Evolutionary conservation across 768 basidiomycete genomes (phyloP).

Genomic region (Fomitopsis serialis): DNA sequence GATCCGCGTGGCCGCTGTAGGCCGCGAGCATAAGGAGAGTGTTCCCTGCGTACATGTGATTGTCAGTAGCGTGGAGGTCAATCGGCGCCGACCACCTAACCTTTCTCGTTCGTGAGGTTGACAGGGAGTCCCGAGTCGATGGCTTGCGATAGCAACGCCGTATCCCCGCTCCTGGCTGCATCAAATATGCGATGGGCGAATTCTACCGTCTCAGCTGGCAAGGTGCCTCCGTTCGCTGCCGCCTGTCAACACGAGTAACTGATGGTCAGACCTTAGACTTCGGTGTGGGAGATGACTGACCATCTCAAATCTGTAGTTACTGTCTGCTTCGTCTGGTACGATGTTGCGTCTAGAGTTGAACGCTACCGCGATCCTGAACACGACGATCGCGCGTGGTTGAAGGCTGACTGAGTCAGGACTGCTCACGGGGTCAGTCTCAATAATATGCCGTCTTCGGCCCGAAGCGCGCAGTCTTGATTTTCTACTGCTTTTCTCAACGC

Average conservation of each 20-base stretch:
- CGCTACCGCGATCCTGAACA: no score
- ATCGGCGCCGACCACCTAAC: slow-evolving; percentile 24
- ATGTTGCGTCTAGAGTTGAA: no score
- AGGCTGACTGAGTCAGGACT: no score
- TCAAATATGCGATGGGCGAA: slow-evolving; percentile 72
- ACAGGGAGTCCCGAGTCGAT: slow-evolving; percentile 64
- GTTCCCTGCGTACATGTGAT: slow-evolving; percentile 44
- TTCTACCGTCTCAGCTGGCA: slow-evolving; percentile 34
- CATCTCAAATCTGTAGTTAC: no score
- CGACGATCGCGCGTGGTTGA: no score
- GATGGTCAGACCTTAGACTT: not conserved
- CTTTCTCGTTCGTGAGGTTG: slow-evolving; percentile 71
- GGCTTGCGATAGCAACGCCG: slow-evolving; percentile 48
- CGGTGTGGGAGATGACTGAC: no score
- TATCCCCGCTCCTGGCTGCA: slow-evolving; percentile 58
- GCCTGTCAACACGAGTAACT: not conserved
- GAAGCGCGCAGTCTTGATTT: no score
- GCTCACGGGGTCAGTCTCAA: no score
- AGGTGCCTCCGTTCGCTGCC: not conserved
- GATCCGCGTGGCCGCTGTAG: slow-evolving; percentile 58
- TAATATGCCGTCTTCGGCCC: no score
- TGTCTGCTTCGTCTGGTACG: no score
- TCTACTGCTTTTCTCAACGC: no score
- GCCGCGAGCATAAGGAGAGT: slow-evolving; percentile 76
- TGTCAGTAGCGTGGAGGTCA: no score